phyloP scores from a whole-genome alignment of 169 alveolate species.

The Theileria sp. region DNA sequence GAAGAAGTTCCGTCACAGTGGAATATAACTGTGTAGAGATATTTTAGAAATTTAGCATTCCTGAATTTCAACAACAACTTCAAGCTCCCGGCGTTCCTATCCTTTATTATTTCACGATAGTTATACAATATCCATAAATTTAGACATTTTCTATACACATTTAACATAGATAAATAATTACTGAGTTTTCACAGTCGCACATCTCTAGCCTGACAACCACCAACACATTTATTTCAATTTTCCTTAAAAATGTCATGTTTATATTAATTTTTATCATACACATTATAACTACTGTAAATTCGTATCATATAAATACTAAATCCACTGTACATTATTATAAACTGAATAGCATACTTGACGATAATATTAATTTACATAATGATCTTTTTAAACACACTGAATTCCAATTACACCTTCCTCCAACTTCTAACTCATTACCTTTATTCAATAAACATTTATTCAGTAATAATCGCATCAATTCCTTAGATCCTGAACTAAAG shows the following conservation, averaged over 20 bases:
- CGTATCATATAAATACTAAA: neutral
- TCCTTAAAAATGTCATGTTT: neutral
- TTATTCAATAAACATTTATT: slow-evolving; percentile 24
- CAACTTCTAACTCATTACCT: slow-evolving; percentile 49
- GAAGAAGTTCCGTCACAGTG: slow-evolving; percentile 1
- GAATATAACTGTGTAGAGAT: neutral
- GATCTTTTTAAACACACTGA: slow-evolving; percentile 34
- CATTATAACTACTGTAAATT: neutral
- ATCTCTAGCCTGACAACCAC: neutral
- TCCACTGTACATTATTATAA: neutral
- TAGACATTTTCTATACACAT: neutral
- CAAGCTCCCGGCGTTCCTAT: slow-evolving; percentile 1
- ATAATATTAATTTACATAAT: slow-evolving; percentile 16
- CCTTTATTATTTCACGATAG: neutral
- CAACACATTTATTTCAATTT: neutral
- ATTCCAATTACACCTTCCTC: slow-evolving; percentile 63
- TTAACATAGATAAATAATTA: neutral
- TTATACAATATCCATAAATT: neutral
- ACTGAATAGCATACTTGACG: neutral
- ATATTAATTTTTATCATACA: neutral
- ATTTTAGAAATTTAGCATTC: slow-evolving; percentile 2
- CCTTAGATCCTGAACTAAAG: slow-evolving; percentile 20
- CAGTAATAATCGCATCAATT: neutral
- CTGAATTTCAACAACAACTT: slow-evolving; percentile 5
- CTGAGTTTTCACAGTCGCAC: neutral